Base-by-base conservation (phyloP, 148 eudicot species). In the Silene latifolia region DNA sequence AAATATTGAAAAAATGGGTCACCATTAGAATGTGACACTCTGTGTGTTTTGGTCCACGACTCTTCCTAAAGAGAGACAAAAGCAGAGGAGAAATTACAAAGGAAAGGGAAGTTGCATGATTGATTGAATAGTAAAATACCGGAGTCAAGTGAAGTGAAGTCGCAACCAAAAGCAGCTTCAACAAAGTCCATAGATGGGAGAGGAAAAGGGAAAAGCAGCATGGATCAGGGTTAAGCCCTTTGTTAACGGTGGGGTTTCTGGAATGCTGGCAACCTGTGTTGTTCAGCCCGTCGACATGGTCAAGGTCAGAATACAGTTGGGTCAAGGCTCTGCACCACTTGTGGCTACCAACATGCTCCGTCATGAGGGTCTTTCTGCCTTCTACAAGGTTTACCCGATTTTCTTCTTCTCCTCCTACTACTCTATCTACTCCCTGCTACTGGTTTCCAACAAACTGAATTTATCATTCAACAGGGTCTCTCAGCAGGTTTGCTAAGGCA, bases 401-500 rank as follows among this genome's bases (percentile, higher is more conserved):
- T 8, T 21, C 24, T 59, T 18, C 18, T 17, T 18, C 18, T 17
- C 10, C 15, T 10, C 17, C 47, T 14, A 65, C 15, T 29, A 64
- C 35, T 23, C 15, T 8, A 64, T 23, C 18, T 64, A 29, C 27
- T 29, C 5, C 18, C 18, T 56, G 19, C n/a, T n/a, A 18, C n/a
- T 56, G 60, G 35, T 32, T 32, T 32, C 35, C 35, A 32, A 32
- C 35, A 2, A 32, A 32, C 35, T 32, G 35, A 15, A 56, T 5
- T 51, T 17, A 5, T 14, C 19, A 3, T 25, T 54, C 44, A 20
- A 13, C 74, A 79, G 82, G 82, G 82, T 60, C 77, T 79, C 19
- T 86, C 97, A 67, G 98, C 98, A 72, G 98, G 98, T 60, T 85
- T 93, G 80, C 97, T 93, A 59, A 82, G 98, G 83, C 98, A 93